phyloP scores from a whole-genome alignment of 2,329 filamentous ascomycete genomes.

The Sclerotinia nivalis region DNA sequence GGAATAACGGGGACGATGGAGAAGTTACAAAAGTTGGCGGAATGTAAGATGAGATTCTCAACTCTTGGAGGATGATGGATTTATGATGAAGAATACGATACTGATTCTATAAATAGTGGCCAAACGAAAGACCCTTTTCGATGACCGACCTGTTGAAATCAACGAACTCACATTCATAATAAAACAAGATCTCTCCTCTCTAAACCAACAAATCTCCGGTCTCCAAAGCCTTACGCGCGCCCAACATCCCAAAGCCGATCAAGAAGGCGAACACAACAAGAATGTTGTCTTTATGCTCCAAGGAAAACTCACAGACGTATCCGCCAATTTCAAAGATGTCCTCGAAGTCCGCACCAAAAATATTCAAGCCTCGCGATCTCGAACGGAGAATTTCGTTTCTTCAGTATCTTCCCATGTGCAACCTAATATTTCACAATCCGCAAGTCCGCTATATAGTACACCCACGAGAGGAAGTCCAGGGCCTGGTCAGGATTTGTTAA shows the following conservation, averaged over 20 bases:
- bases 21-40: slow-evolving; percentile 89
- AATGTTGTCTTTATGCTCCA: slow-evolving; percentile 92
- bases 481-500: slow-evolving; percentile 71
- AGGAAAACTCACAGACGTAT: slow-evolving; percentile 88
- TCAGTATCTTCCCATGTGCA: slow-evolving; percentile 79
- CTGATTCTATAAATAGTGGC: slow-evolving; percentile 59
- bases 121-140: slow-evolving; percentile 95
- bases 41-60: slow-evolving; percentile 55
- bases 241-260: slow-evolving; percentile 69
- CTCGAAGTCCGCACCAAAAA: slow-evolving; percentile 96
- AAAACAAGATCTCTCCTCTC: slow-evolving; percentile 87
- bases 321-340: slow-evolving; percentile 95
- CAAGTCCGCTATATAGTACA: slow-evolving; percentile 83
- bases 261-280: slow-evolving; percentile 96
- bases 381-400: slow-evolving; percentile 96
- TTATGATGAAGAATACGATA: neutral
- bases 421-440: slow-evolving; percentile 67
- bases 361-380: slow-evolving; percentile 86
- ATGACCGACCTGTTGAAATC: slow-evolving; percentile 94
- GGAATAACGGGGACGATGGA: slow-evolving; percentile 91
- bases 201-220: slow-evolving; percentile 83
- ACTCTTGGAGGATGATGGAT: neutral
- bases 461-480: slow-evolving; percentile 67
- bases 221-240: slow-evolving; percentile 77
- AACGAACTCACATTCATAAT: slow-evolving; percentile 96